These are phyloP conservation scores for Sideroxylon spinosum DNA, from an alignment of 179 eudicot species.

Conservation along the genomic window DNA sequence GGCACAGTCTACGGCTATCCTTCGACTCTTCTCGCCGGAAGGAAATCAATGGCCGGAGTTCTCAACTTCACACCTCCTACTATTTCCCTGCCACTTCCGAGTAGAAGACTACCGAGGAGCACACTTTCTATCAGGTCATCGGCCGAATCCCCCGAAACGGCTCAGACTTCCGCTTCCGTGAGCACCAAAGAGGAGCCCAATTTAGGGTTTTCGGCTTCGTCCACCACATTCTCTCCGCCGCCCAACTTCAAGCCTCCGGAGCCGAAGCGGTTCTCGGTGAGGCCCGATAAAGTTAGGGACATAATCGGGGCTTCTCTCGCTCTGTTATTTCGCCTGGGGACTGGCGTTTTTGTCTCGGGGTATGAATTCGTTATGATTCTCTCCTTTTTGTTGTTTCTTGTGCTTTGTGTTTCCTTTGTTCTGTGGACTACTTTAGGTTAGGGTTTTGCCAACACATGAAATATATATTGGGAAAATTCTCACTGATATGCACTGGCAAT, in stretches of 20 bases:
- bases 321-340: conserved; percentile 63
- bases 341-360: conserved; percentile 71
- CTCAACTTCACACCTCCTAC: conserved; percentile 35
- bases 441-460: neutral
- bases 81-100: conserved; percentile 27
- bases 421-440: neutral
- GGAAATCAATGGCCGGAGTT: conserved; percentile 42
- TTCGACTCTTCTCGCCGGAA: neutral
- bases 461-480: neutral
- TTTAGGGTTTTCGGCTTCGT: conserved; percentile 23
- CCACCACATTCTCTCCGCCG: conserved; percentile 44
- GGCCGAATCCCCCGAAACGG: conserved; percentile 32
- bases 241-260: conserved; percentile 69
- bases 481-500: neutral
- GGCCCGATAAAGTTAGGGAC: conserved; percentile 59
- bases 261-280: conserved; percentile 57
- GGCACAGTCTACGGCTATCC: neutral
- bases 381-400: neutral
- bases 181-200: conserved; percentile 20
- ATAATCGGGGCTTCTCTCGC: conserved; percentile 68
- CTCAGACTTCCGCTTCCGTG: conserved; percentile 23
- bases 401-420: neutral
- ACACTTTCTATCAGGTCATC: conserved; percentile 35
- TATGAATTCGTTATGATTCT: conserved; percentile 13
- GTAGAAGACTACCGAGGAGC: conserved; percentile 15